These are phyloP conservation scores for Tolypocladium amazonense DNA, from an alignment of 2,329 filamentous ascomycete species.

Conservation along the genomic window DNA sequence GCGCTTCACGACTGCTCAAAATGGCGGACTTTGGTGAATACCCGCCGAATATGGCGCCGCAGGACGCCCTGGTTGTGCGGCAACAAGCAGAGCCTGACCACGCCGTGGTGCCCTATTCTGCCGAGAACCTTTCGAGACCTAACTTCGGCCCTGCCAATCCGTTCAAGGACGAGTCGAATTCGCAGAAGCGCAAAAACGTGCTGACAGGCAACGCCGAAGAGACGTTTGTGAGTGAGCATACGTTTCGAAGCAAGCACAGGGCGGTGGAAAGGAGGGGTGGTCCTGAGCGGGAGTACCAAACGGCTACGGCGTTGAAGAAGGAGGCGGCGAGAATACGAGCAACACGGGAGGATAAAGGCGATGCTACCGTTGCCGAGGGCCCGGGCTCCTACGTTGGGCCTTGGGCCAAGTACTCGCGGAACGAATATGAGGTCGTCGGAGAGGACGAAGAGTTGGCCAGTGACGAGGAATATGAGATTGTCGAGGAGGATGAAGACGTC, in stretches of 20 bases:
- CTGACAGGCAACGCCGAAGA: slow-evolving; percentile 82
- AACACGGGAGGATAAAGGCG: slow-evolving; percentile 78
- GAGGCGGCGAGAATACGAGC: slow-evolving; percentile 55
- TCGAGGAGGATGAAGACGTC: slow-evolving; percentile 64
- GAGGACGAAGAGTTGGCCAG: slow-evolving; percentile 68
- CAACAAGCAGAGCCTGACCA: slow-evolving; percentile 45
- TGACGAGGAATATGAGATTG: slow-evolving; percentile 68
- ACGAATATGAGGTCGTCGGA: slow-evolving; percentile 63
- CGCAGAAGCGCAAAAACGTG: slow-evolving; percentile 67
- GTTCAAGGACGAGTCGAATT: slow-evolving; percentile 52
- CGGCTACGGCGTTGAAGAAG: slow-evolving; percentile 53
- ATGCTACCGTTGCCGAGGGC: slow-evolving; percentile 75
- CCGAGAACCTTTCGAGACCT: slow-evolving; percentile 58
- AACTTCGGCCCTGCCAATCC: slow-evolving; percentile 63
- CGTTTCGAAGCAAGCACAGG: slow-evolving; percentile 79
- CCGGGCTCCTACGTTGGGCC: slow-evolving; percentile 84
- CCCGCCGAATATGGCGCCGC: slow-evolving; percentile 54
- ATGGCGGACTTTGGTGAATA: slow-evolving; percentile 56
- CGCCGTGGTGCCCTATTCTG: slow-evolving; percentile 55
- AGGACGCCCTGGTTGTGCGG: slow-evolving; percentile 52
- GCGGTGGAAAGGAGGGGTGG: slow-evolving; percentile 62
- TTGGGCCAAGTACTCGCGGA: slow-evolving; percentile 74
- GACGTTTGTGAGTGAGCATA: slow-evolving; percentile 79
- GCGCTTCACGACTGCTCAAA: slow-evolving; percentile 6
- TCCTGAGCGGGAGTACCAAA: slow-evolving; percentile 44